These are phyloP conservation scores for Hansfordia pulvinata DNA, from an alignment of 2,329 filamentous ascomycete species.

Conservation along the genomic window DNA sequence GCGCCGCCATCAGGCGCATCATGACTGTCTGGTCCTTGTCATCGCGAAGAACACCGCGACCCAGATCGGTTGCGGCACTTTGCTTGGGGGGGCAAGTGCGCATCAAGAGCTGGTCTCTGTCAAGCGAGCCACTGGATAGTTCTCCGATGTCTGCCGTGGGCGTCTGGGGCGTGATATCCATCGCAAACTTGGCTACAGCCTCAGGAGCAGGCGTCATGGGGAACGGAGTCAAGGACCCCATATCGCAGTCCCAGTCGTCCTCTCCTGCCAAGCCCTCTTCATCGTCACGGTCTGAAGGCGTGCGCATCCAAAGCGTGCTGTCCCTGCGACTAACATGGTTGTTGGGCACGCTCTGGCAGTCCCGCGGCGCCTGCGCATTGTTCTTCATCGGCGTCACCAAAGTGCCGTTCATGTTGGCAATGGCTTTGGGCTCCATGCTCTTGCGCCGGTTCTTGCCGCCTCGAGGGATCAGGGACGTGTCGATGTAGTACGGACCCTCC, in stretches of 20 bases:
- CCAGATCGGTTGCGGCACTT: slow-evolving; percentile 21
- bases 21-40: slow-evolving; percentile 44
- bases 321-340: slow-evolving; percentile 38
- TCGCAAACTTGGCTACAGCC: slow-evolving; percentile 35
- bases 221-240: slow-evolving; percentile 36
- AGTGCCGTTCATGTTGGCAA: slow-evolving; percentile 56
- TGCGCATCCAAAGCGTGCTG: slow-evolving; percentile 40
- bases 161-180: slow-evolving; percentile 31
- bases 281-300: slow-evolving; percentile 29
- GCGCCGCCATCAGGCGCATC: slow-evolving; percentile 53
- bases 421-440: slow-evolving; percentile 64
- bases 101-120: slow-evolving; percentile 27
- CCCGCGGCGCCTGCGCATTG: slow-evolving; percentile 13
- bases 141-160: slow-evolving; percentile 21
- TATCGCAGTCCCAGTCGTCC: slow-evolving; percentile 22
- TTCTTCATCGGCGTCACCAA: slow-evolving; percentile 32
- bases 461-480: slow-evolving; percentile 52
- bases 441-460: slow-evolving; percentile 61
- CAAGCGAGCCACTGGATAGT: too few relatives aligned
- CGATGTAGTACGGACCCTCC: slow-evolving; percentile 55
- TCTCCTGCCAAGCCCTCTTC: slow-evolving; percentile 17
- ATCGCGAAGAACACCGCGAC: slow-evolving; percentile 27
- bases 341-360: slow-evolving; percentile 25
- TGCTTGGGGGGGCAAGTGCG: slow-evolving; percentile 42
- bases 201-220: slow-evolving; percentile 46